Base-by-base conservation (phyloP, 75 land plant species). In the Cupressus sempervirens region DNA sequence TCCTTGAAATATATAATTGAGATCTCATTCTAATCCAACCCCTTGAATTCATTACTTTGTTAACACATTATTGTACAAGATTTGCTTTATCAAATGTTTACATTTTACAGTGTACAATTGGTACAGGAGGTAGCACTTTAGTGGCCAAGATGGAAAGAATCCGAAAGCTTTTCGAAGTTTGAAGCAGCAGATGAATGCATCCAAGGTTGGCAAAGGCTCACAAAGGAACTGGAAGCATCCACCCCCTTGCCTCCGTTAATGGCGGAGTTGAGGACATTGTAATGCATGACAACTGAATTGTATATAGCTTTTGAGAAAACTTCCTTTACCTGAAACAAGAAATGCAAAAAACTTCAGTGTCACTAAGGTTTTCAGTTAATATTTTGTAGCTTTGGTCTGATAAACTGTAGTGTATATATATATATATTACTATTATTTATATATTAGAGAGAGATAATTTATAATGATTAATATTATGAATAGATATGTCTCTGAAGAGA, bases 141-240 rank as follows among this genome's bases (percentile, higher is more conserved):
- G 81, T 12, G 4, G 32, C 46, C 46, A 9, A 23, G 81, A 11
- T 43, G 48, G 46, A 79, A 43, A 79, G 50, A 79, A 43, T 79
- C 48, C n/a, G 45, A 40, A 26, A 79, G 50, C 30, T 26, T 79
- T 79, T 43, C 50, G 45, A 45, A 41, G 30, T 41, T 45, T 43
- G 48, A 79, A 79, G 81, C 10, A 3, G 48, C 45, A 79, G 81
- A 79, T 23, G 52, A 79, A 40, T 15, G 79, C 70, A 52, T 75
- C 99, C 99, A 96, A 41, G 99, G 98, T 87, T 98, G 98, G 35
- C 94, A 91, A 43, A 98, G 89, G 36, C 84, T 89, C 45, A 89
- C 89, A 43, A 83, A 43, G 38, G 89, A 72, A 35, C 84, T 87
- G 86, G 98, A 93, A 84, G 98, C 94, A 85, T 81, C 76, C n/a